A percentile compares a stretch with the other conserved stretches of the same genome.
Conservation (phyloP, 805 yeast species). For the Kazachstania bromeliacearum region DNA sequence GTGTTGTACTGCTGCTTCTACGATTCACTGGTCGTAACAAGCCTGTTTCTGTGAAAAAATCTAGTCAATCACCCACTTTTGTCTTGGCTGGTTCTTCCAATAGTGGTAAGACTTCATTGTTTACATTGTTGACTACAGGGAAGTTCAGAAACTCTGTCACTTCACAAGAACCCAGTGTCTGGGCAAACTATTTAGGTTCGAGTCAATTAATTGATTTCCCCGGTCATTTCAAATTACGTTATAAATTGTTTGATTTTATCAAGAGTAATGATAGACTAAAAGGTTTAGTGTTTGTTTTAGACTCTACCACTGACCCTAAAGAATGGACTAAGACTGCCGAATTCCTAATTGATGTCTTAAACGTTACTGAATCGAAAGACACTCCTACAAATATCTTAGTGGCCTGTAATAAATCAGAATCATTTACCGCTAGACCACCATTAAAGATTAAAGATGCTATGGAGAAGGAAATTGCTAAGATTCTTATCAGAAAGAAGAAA, state of each 20-base stretch:
- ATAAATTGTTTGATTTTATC: slow-evolving; percentile 42
- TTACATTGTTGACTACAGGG: slow-evolving; percentile 24
- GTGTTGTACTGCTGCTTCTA: no score
- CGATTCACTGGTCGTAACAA: no score
- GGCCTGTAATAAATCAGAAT: slow-evolving; percentile 79
- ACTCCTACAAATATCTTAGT: slow-evolving; percentile 41
- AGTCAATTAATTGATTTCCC: slow-evolving; percentile 64
- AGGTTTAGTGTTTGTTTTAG: slow-evolving; percentile 73
- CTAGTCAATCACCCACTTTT: no score
- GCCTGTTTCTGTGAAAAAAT: no score
- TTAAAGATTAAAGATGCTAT: slow-evolving; percentile 48
- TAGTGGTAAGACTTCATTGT: slow-evolving; percentile 60
- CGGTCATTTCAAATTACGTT: slow-evolving; percentile 71
- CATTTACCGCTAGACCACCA: slow-evolving; percentile 72
- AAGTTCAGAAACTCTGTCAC: slow-evolving; percentile 35
- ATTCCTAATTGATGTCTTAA: slow-evolving; percentile 49
- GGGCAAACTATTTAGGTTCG: background rate
- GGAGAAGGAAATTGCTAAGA: slow-evolving; percentile 53
- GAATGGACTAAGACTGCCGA: slow-evolving; percentile 46
- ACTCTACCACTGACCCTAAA: slow-evolving; percentile 49
- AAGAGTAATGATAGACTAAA: slow-evolving; percentile 35
- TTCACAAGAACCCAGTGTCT: slow-evolving; percentile 33
- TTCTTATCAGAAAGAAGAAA: slow-evolving; percentile 36
- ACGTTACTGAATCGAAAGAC: slow-evolving; percentile 42
- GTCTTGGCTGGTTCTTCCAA: slow-evolving; percentile 56